These are phyloP conservation scores for Piper betle DNA, from an alignment of 164 flowering plant genomes.

Conservation along the genomic window DNA sequence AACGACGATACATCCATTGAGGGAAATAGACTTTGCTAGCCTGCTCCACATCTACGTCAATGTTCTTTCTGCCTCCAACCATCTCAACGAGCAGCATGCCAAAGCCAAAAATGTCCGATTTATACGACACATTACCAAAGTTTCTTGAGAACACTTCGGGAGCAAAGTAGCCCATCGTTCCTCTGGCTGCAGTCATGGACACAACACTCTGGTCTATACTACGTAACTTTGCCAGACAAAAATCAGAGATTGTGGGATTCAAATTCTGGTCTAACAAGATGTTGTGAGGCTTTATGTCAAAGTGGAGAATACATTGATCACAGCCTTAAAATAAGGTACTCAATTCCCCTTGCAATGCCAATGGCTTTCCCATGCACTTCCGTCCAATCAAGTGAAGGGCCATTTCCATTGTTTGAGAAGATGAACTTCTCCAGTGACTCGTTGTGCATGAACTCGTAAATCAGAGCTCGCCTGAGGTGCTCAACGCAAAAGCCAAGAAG, in stretches of 20 bases:
- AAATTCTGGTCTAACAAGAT: conserved; percentile 6
- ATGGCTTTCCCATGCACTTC: conserved; percentile 10
- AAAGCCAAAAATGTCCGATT: conserved; percentile 19
- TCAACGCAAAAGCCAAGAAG: conserved; percentile 18
- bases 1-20: neutral
- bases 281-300: conserved; percentile 18
- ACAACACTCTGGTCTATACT: conserved; percentile 7
- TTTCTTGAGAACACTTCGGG: conserved; percentile 1
- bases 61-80: conserved; percentile 1
- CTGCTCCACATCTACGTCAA: neutral
- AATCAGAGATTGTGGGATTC: conserved; percentile 10
- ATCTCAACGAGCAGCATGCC: conserved; percentile 20
- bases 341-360: conserved; percentile 18
- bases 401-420: neutral
- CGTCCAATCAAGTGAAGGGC: conserved; percentile 1
- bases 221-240: conserved; percentile 17
- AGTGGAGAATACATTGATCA: conserved; percentile 15
- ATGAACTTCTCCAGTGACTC: conserved; percentile 18
- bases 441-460: conserved; percentile 22
- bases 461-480: conserved; percentile 3
- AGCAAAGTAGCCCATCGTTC: conserved; percentile 13
- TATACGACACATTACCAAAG: conserved; percentile 4
- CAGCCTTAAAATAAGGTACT: conserved; percentile 23
- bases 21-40: neutral
- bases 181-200: conserved; percentile 3